phyloP scores from a whole-genome alignment of 495 filamentous ascomycete species.

The Xylaria scruposa region DNA sequence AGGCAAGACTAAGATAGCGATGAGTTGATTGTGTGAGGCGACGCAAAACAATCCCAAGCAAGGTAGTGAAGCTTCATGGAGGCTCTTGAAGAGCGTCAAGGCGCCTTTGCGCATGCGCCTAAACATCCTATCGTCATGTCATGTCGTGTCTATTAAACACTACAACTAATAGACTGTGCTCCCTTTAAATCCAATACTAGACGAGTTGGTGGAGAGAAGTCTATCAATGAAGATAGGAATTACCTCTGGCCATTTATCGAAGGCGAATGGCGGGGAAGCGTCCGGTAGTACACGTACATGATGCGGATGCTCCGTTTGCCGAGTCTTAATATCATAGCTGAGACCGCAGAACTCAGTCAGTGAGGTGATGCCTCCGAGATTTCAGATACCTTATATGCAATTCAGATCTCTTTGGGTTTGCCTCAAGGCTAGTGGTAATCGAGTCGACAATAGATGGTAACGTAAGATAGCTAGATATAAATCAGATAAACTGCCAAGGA shows the following conservation, averaged over 20 bases:
- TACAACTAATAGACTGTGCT: background rate
- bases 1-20: background rate
- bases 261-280: background rate
- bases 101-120: background rate
- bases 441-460: background rate
- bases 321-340: background rate
- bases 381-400: background rate
- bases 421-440: background rate
- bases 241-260: background rate
- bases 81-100: background rate
- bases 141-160: background rate
- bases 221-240: background rate
- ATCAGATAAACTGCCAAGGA: background rate
- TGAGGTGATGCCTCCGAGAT: background rate
- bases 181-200: background rate
- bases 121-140: background rate
- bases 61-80: background rate
- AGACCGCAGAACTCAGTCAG: background rate
- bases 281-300: background rate
- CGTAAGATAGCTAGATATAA: background rate
- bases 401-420: background rate
- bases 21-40: background rate
- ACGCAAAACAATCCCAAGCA: background rate
- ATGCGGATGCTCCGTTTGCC: background rate
- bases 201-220: background rate